Base-by-base conservation (phyloP, 306 rosid species). In the Inga leiocalycina region DNA sequence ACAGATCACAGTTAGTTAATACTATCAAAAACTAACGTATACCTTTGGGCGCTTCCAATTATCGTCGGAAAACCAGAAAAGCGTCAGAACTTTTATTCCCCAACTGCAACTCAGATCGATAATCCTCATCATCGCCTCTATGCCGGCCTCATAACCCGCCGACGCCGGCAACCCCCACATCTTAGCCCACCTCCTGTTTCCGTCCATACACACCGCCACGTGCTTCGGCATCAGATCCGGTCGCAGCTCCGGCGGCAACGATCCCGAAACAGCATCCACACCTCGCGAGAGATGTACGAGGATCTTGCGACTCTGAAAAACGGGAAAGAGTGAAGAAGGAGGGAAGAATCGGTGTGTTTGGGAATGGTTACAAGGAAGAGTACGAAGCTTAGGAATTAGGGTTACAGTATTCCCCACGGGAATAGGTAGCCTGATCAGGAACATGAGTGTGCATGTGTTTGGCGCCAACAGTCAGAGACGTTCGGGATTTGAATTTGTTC, bases 121-220 rank as follows among this genome's bases (percentile, higher is more conserved):
- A 2, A 90, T 4, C 76, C 39, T 71, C 62, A 43, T 78, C 86
- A 94, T 76, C 0, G 94, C 77, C 72, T 70, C 71, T 3, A 78
- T 76, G 2, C 98, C 97, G 16, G 96, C 92, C 46, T 67, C 44
- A 65, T 94, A 93, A 3, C 97, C 98, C 2, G 76, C 84, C 17
- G 84, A 72, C 17, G 83, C 24, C 66, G 91, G 77, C 84, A 88
- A 43, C 5, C 88, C 85, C 83, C 74, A 79, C 89, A 49, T n/a
- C 86, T 68, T 49, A 12, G 94, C 98, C 96, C 98, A 94, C 89
- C 97, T 77, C 73, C 85, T 88, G 57, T 92, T 90, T 9, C 96
- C 97, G 39, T 94, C 98, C 94, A 92, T 88, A 4, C 89, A 91
- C 61, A 94, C 85, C 13, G 32, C 65, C 11, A 57, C 12, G 30